Conservation (phyloP, 176 grass and related monocot genomes). For the Guadua angustifolia region DNA sequence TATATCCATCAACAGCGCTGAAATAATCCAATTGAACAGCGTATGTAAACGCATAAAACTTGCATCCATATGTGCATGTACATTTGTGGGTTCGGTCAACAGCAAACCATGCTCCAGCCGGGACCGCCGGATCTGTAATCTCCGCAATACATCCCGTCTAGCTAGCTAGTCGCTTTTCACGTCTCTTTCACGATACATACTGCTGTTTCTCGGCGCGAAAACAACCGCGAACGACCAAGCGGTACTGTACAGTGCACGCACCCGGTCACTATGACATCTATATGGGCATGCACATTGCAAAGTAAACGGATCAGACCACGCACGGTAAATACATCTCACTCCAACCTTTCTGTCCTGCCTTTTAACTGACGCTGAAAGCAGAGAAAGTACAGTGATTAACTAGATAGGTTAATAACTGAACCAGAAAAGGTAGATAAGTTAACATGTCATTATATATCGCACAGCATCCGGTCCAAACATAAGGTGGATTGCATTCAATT, state of each 20-base stretch:
- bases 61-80: not conserved
- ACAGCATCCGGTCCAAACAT: not conserved
- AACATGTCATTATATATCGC: not conserved
- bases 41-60: not conserved
- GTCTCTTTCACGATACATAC: slow-evolving; percentile 21
- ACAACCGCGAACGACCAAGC: not conserved
- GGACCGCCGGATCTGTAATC: not conserved
- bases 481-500: not conserved
- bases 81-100: slow-evolving; percentile 11
- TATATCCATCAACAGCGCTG: not conserved
- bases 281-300: slow-evolving; percentile 12
- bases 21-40: not conserved
- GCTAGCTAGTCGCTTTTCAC: not conserved
- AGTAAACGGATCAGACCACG: too few species aligned
- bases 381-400: not conserved
- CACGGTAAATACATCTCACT: not conserved
- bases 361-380: not conserved
- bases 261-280: not conserved
- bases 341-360: not conserved
- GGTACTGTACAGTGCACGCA: not conserved
- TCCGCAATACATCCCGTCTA: not conserved
- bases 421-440: not conserved
- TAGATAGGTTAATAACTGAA: not conserved
- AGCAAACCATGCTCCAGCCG: not conserved
- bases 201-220: not conserved